A percentile compares a stretch with the other conserved stretches of the same genome.
Evolutionary conservation across 805 yeast genomes (phyloP).

Genomic region (Kazachstania taianensis): DNA sequence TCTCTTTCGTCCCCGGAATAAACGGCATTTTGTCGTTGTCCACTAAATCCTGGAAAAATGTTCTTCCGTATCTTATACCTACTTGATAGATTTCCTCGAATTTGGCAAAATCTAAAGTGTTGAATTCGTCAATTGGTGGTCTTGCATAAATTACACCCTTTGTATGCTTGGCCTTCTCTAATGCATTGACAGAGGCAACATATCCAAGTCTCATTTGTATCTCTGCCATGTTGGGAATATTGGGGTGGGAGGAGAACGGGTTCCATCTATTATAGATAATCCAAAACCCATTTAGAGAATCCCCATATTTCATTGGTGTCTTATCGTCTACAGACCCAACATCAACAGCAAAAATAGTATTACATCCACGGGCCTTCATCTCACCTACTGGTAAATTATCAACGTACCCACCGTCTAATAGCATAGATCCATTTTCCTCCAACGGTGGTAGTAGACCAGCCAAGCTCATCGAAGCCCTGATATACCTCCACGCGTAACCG

Average conservation of each 20-base stretch:
- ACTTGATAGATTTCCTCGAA: conserved; percentile 82
- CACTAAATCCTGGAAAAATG: conserved; percentile 42
- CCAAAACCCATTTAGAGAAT: conserved; percentile 87
- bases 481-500: conserved; percentile 93
- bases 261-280: conserved; percentile 79
- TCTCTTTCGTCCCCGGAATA: conserved; percentile 42
- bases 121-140: conserved; percentile 89
- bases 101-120: conserved; percentile 83
- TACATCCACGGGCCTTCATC: conserved; percentile 85
- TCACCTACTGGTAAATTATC: conserved; percentile 89
- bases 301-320: conserved; percentile 85
- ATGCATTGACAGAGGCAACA: conserved; percentile 88
- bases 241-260: conserved; percentile 79
- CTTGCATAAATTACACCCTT: conserved; percentile 81
- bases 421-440: conserved; percentile 83
- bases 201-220: conserved; percentile 88
- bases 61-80: conserved; percentile 66
- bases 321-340: conserved; percentile 93
- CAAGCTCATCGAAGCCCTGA: conserved; percentile 91
- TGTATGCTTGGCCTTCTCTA: conserved; percentile 74
- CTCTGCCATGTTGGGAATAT: conserved; percentile 90
- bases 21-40: conserved; percentile 46
- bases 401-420: conserved; percentile 91
- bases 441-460: conserved; percentile 86
- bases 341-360: conserved; percentile 81